Evolutionary conservation across 495 filamentous ascomycete genomes (phyloP), one percentile per base, ranked within the genome.

Genomic region (Podospora didyma): DNA sequence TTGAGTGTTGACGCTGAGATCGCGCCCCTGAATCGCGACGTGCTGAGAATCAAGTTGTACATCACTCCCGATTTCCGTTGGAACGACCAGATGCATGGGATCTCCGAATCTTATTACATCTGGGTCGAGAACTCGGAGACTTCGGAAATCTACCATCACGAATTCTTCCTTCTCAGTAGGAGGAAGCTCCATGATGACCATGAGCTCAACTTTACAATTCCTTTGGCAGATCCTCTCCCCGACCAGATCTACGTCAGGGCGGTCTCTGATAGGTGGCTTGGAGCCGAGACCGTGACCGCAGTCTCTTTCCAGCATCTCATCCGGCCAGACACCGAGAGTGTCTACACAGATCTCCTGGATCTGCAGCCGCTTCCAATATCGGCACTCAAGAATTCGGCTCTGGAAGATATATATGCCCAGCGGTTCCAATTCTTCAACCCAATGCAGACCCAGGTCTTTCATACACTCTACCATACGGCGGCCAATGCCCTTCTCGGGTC

Each of bases 61-160:
- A 77, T 99, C 31, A 90, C 85, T 3, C 89, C 95, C 0, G 92
- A 97, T 22, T 99, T 97, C 69, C 80, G 76, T 12, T 99, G 94
- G 94, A 96, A 96, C 59, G 95, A 99, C 59, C 85, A 85, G n/a
- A 81, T 96, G 49, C 90, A 99, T 69, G 95, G 95, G 2, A 87
- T 83, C 4, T 96, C 93, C 2, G 94, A 99, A 66, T 92, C 90
- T 19, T 99, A 94, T 72, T 97, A 92, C 84, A 86, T 97, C 48
- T 97, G 95, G 95, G 93, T 97, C 16, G 94, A 99, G 72, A 96
- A 97, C 65, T 97, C 93, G 0, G 95, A 97, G 62, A 96, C 92
- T 0, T 93, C 89, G 1, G 92, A 97, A 67, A 97, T 99, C 37
- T 99, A 96, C 62, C 94, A 99, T 64, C 90, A 96, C 55, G 94